These are phyloP conservation scores for Tricharina praecox DNA, from an alignment of 495 filamentous ascomycete species.

Conservation along the genomic window DNA sequence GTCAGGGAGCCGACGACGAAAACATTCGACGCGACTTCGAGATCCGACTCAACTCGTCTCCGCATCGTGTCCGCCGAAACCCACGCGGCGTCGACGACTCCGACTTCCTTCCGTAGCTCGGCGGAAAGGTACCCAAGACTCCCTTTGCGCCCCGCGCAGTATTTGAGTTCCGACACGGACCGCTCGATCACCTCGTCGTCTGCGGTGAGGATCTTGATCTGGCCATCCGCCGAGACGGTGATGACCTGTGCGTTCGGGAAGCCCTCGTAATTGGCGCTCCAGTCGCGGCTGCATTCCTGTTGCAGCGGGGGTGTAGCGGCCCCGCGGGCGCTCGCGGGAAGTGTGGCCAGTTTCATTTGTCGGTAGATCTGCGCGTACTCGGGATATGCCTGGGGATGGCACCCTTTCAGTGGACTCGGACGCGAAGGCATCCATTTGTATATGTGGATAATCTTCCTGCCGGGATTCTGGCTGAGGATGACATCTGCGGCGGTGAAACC, in stretches of 20 bases:
- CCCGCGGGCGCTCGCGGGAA: slow-evolving; percentile 19
- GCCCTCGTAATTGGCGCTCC: slow-evolving; percentile 35
- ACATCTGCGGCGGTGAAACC: slow-evolving; percentile 44
- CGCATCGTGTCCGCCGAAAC: slow-evolving; percentile 43
- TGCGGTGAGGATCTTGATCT: slow-evolving; percentile 33
- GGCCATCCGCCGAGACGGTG: slow-evolving; percentile 24
- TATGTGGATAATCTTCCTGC: slow-evolving; percentile 42
- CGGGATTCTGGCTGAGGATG: slow-evolving; percentile 41
- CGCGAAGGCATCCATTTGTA: slow-evolving; percentile 44
- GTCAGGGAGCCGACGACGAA: slow-evolving; percentile 48
- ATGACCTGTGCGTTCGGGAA: slow-evolving; percentile 42
- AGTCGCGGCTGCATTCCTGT: slow-evolving; percentile 1
- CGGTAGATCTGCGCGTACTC: slow-evolving; percentile 47
- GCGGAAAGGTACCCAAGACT: slow-evolving; percentile 38
- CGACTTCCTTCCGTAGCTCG: slow-evolving; percentile 36
- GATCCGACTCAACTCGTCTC: slow-evolving; percentile 35
- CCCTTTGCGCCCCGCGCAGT: slow-evolving; percentile 46
- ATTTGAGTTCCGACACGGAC: slow-evolving; percentile 36
- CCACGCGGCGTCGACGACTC: slow-evolving; percentile 28
- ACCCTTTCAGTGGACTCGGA: slow-evolving; percentile 43
- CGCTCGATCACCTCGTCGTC: slow-evolving; percentile 35
- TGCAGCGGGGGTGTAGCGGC: slow-evolving; percentile 1
- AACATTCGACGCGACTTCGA: slow-evolving; percentile 40
- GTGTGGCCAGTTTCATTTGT: slow-evolving; percentile 42
- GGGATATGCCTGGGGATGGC: slow-evolving; percentile 48